These are phyloP conservation scores for Clitopilus hobsonii DNA, from an alignment of 768 basidiomycete genomes.

Conservation along the genomic window DNA sequence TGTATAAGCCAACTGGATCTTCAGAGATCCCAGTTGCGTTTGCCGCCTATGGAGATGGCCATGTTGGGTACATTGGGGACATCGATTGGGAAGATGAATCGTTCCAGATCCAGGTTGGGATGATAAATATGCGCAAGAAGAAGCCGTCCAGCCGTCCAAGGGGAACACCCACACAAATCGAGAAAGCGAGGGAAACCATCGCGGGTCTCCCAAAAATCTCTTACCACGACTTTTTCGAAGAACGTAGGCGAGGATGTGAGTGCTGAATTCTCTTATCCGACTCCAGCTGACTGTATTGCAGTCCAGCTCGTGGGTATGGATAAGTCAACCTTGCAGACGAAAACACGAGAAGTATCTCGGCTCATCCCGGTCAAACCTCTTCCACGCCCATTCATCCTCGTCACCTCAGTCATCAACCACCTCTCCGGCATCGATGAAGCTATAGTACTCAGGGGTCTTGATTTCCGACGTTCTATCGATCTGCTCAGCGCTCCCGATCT, in stretches of 20 bases:
- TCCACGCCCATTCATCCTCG: background rate
- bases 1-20: slow-evolving; percentile 25
- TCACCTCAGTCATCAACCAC: background rate
- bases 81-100: slow-evolving; percentile 32
- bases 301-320: background rate
- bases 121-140: slow-evolving; percentile 25
- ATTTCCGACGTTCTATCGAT: slow-evolving; percentile 11
- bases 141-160: slow-evolving; percentile 2
- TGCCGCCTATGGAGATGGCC: slow-evolving; percentile 26
- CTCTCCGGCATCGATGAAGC: background rate
- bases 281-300: too few relatives aligned
- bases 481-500: slow-evolving; percentile 20
- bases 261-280: background rate
- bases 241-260: background rate
- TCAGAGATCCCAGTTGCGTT: slow-evolving; percentile 21
- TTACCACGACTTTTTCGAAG: background rate
- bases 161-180: too few relatives aligned
- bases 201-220: background rate
- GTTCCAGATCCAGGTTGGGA: slow-evolving; percentile 29
- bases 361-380: background rate
- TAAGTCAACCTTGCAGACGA: background rate
- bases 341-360: background rate
- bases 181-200: background rate
- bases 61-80: slow-evolving; percentile 32
- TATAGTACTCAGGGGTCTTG: background rate